Base-by-base conservation (phyloP, 768 basidiomycete species). In the Leccinellum rugosiceps region DNA sequence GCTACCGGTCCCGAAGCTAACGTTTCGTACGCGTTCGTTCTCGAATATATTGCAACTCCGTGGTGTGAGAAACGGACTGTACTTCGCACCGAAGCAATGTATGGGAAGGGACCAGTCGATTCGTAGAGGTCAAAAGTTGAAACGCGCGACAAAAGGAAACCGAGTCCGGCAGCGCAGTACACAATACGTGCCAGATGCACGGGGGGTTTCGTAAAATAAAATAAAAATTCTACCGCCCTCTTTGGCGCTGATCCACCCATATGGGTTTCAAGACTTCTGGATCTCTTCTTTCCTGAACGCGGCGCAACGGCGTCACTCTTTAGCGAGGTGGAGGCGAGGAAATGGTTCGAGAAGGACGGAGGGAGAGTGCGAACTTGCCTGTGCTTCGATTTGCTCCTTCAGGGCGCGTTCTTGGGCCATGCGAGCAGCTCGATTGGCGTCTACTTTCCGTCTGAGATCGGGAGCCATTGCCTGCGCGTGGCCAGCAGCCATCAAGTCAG, bases 361-460 rank as follows among this genome's bases (percentile, higher is more conserved):
- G 34, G 10, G 38, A 73, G 78, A 45, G 38, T 51, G 31, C 11
- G 11, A 34, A 73, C 79, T 68, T 53, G 80, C 84, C 80, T 84
- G 82, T 5, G 77, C 78, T 56, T 78, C 75, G 6, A 77, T 74
- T 64, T 81, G 80, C 63, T 77, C 78, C 66, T 77, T 78, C 66
- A 78, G 76, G 56, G 79, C 80, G 49, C 75, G 75, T 73, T 87
- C 87, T 67, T 79, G 75, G 4, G 79, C 78, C 11, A 79, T 62
- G 30, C 87, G 78, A 8, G 79, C 72, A 15, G 78, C 78, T 34
- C 83, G 79, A 55, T 78, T 76, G 3, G 80, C 80, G 62, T 88
- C 87, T 17, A 88, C 86, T 63, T 81, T 82, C 48, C 81, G 78
- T 62, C 77, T 79, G 59, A 87, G 69, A 73, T 85, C 84, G 60